Conservation (phyloP, 495 filamentous ascomycete species). For the Aspergillus hancockii region DNA sequence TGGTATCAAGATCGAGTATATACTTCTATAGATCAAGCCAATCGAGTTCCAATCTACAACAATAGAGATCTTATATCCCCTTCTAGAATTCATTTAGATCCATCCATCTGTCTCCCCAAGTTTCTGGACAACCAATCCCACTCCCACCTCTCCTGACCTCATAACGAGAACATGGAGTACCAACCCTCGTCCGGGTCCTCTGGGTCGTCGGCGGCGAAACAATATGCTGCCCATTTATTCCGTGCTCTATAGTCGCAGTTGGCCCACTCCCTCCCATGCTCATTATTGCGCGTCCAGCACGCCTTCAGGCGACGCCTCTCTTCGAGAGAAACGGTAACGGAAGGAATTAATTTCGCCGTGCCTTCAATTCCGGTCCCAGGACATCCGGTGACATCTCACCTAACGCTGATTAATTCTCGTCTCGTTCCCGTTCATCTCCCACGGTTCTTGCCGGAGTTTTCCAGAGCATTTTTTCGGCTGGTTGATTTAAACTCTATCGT, state of each 20-base stretch:
- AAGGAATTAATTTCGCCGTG: not conserved
- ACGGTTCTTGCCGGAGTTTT: not conserved
- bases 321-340: not conserved
- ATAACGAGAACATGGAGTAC: not conserved
- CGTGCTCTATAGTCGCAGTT: constrained; percentile 11
- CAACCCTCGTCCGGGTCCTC: not conserved
- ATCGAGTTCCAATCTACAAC: not conserved
- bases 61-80: not conserved
- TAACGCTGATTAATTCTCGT: constrained; percentile 1
- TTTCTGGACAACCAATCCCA: not conserved
- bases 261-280: constrained; percentile 8
- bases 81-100: constrained; percentile 4
- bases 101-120: not conserved
- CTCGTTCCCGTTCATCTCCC: not conserved
- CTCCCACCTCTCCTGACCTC: not conserved
- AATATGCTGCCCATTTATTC: constrained; percentile 12
- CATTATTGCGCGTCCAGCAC: not conserved
- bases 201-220: not conserved
- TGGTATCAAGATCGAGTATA: constrained; percentile 5
- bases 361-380: not conserved
- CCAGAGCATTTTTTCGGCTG: not conserved
- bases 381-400: not conserved
- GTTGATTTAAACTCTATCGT: not conserved
- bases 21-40: constrained; percentile 3
- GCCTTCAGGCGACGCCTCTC: not conserved